phyloP scores from a whole-genome alignment of 495 filamentous ascomycete species.

The Jackrogersella multiformis region DNA sequence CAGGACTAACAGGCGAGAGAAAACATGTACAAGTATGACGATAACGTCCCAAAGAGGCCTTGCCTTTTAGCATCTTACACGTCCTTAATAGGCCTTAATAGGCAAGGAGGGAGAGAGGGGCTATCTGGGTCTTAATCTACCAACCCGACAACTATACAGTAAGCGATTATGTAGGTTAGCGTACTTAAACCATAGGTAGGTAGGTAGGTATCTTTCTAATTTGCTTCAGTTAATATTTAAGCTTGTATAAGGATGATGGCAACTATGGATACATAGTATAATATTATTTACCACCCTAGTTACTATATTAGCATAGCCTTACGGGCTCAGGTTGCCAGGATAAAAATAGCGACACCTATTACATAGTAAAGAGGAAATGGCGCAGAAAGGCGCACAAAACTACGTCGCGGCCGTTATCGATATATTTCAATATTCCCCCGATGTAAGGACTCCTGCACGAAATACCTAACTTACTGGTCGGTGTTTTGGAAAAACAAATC shows the following conservation, averaged over 20 bases:
- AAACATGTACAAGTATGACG: constrained; percentile 39
- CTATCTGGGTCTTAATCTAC: constrained; percentile 32
- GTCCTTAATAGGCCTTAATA: constrained; percentile 19
- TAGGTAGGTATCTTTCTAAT: constrained; percentile 1
- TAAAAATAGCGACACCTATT: not conserved
- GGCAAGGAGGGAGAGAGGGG: too few species aligned
- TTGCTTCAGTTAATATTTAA: not conserved
- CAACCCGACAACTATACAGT: constrained; percentile 24
- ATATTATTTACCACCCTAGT: not conserved
- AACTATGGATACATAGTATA: too few species aligned
- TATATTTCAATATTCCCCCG: constrained; percentile 4
- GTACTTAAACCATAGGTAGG: constrained; percentile 23
- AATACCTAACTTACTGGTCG: constrained; percentile 19
- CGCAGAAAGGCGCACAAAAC: not conserved
- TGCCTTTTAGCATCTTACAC: constrained; percentile 24
- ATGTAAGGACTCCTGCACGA: constrained; percentile 35
- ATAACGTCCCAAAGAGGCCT: constrained; percentile 16
- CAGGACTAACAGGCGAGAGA: constrained; percentile 27
- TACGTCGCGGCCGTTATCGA: not conserved
- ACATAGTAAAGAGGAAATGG: constrained; percentile 1
- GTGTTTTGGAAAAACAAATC: not conserved
- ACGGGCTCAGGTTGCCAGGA: not conserved
- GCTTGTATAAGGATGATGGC: too few species aligned
- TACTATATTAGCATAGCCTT: not conserved
- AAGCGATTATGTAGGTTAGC: constrained; percentile 25